Conservation (phyloP, 2,329 filamentous ascomycete genomes). For the Fusarium sp. region DNA sequence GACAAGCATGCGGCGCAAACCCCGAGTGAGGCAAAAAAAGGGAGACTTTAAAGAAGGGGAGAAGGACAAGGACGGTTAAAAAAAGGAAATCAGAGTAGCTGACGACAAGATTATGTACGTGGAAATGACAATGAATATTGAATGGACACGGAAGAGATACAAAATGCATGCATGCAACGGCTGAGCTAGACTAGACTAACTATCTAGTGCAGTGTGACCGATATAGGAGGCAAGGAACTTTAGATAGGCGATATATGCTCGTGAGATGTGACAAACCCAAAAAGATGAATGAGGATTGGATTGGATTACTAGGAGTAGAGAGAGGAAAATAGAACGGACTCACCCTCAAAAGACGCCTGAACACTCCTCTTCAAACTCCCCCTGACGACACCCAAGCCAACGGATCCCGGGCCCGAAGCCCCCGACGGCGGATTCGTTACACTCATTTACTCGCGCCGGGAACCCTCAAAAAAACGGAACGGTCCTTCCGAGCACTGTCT, state of each 20-base stretch:
- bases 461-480: background rate
- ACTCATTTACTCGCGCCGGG: constrained; percentile 54
- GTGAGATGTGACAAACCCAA: background rate
- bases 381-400: constrained; percentile 50
- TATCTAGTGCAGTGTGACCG: background rate
- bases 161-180: background rate
- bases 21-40: background rate
- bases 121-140: constrained; percentile 2
- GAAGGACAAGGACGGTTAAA: background rate
- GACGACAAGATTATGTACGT: background rate
- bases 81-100: background rate
- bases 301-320: background rate
- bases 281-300: background rate
- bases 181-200: background rate
- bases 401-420: constrained; percentile 59
- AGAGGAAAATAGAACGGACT: constrained; percentile 17
- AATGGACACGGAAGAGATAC: background rate
- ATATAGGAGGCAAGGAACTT: constrained; percentile 7
- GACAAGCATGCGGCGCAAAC: constrained; percentile 17
- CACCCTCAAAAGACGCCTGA: constrained; percentile 70
- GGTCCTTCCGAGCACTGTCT: constrained; percentile 9
- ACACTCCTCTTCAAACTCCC: constrained; percentile 64
- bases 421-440: constrained; percentile 63
- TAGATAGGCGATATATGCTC: constrained; percentile 20
- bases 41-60: background rate